Conservation (phyloP, 2,329 filamentous ascomycete species). For the Ampelomyces quisqualis region DNA sequence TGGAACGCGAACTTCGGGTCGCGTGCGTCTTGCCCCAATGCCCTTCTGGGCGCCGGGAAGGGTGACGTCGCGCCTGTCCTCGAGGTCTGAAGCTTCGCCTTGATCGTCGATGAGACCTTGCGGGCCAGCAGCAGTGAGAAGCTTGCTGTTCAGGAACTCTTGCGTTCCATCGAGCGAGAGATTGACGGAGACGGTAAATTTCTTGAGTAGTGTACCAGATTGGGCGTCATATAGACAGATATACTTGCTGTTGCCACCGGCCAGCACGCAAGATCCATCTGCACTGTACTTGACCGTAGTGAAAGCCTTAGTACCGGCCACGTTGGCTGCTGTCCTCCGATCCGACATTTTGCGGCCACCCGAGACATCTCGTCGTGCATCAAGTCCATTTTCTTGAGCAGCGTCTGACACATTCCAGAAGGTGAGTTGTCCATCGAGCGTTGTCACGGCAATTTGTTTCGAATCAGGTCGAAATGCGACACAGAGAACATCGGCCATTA, state of each 20-base stretch:
- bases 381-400: slow-evolving; percentile 79
- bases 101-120: slow-evolving; percentile 80
- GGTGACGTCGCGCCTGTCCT: slow-evolving; percentile 75
- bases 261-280: slow-evolving; percentile 86
- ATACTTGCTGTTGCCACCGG: slow-evolving; percentile 95
- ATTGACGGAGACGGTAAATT: slow-evolving; percentile 94
- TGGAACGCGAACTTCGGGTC: slow-evolving; percentile 81
- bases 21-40: slow-evolving; percentile 76
- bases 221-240: slow-evolving; percentile 96
- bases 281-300: slow-evolving; percentile 85
- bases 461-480: slow-evolving; percentile 89
- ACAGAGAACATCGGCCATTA: slow-evolving; percentile 86
- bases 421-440: slow-evolving; percentile 86
- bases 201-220: slow-evolving; percentile 87
- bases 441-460: slow-evolving; percentile 85
- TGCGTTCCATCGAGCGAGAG: slow-evolving; percentile 93
- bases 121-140: slow-evolving; percentile 88
- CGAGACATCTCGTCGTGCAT: slow-evolving; percentile 88
- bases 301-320: slow-evolving; percentile 86
- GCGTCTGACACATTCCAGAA: slow-evolving; percentile 94
- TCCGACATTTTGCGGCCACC: slow-evolving; percentile 88
- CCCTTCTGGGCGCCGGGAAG: slow-evolving; percentile 86
- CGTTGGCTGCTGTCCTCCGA: slow-evolving; percentile 86
- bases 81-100: slow-evolving; percentile 84
- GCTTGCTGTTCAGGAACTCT: slow-evolving; percentile 91